Conservation (phyloP, 352 stramenopile species). For the Phytophthora multivora region DNA sequence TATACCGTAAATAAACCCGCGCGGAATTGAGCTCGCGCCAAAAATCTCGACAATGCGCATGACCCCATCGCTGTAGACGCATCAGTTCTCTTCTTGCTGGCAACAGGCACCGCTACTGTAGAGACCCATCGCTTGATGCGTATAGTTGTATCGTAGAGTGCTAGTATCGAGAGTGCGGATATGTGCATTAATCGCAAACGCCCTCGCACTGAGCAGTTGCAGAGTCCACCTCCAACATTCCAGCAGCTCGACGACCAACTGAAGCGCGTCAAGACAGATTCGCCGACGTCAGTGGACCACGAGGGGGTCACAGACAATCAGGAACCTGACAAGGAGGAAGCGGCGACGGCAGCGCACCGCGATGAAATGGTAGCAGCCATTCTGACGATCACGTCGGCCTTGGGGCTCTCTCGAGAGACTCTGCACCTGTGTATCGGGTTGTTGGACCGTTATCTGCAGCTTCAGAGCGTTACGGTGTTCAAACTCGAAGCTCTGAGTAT, state of each 20-base stretch:
- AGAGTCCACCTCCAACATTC: slow-evolving; percentile 13
- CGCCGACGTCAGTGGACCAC: slow-evolving; percentile 25
- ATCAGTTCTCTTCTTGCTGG: slow-evolving; percentile 43
- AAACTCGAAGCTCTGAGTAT: slow-evolving; percentile 66
- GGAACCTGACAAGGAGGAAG: slow-evolving; percentile 11
- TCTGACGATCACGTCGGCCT: slow-evolving; percentile 65
- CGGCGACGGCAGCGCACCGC: slow-evolving; percentile 44
- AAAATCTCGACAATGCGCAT: slow-evolving; percentile 26
- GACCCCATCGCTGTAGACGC: slow-evolving; percentile 12
- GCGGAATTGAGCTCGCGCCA: slow-evolving; percentile 28
- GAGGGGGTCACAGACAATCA: slow-evolving; percentile 10
- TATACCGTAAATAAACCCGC: background rate
- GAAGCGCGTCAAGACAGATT: slow-evolving; percentile 34
- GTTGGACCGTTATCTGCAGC: slow-evolving; percentile 54
- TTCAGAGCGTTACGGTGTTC: slow-evolving; percentile 21
- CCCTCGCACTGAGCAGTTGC: slow-evolving; percentile 14
- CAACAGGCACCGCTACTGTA: background rate
- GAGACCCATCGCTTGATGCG: slow-evolving; percentile 4
- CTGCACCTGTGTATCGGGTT: slow-evolving; percentile 63
- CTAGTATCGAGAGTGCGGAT: background rate
- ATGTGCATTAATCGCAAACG: slow-evolving; percentile 41
- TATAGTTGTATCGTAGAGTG: background rate
- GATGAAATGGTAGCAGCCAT: slow-evolving; percentile 72
- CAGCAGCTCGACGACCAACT: slow-evolving; percentile 18
- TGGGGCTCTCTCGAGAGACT: slow-evolving; percentile 63